Evolutionary conservation across 495 filamentous ascomycete genomes (phyloP), one percentile per base, ranked within the genome.

Genomic region (Penicillium simplicissimum): DNA sequence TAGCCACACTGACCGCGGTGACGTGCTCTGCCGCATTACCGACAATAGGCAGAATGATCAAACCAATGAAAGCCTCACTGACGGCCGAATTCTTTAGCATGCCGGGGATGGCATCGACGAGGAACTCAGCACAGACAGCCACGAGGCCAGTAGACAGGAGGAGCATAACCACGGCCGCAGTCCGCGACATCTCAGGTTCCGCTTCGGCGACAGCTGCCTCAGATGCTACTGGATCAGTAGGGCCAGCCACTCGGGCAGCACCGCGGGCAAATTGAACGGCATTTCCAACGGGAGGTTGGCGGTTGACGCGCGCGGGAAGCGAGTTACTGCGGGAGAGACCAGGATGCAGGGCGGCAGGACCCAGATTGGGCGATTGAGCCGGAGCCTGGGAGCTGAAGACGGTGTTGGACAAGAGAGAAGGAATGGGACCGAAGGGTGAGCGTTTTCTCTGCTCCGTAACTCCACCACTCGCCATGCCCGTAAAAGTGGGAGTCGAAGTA

Each of bases 21-120:
- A 95, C 89, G 79, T 96, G 92, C 78, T 96, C 92, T 0, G 92
- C 93, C 1, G 93, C 92, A 65, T 96, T 97, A 58, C 92, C 91
- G 11, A 97, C 91, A 61, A 97, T 93, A 21, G 93, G 92, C 2
- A 96, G 75, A 63, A 96, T 88, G 70, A 97, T 96, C 5, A 97
- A 78, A 56, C 92, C 92, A 66, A 96, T 90, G 66, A 97, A 96
- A 8, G 89, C 86, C 68, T 93, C 84, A 64, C 85, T 88, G 54
- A 96, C 74, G 25, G 76, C 74, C 4, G 88, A 86, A 33, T 79
- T 79, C 9, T 79, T 77, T 19, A 94, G 83, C 70, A 97, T 87
- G 28, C 78, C 82, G 52, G 90, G 83, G 64, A 97, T 96, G 48
- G 87, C 86, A 60, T 87, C 87, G 21, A 95, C 90, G 59, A 96